Evolutionary conservation across 345 rosid species (phyloP).

Genomic region (Eucalyptus melliodora): DNA sequence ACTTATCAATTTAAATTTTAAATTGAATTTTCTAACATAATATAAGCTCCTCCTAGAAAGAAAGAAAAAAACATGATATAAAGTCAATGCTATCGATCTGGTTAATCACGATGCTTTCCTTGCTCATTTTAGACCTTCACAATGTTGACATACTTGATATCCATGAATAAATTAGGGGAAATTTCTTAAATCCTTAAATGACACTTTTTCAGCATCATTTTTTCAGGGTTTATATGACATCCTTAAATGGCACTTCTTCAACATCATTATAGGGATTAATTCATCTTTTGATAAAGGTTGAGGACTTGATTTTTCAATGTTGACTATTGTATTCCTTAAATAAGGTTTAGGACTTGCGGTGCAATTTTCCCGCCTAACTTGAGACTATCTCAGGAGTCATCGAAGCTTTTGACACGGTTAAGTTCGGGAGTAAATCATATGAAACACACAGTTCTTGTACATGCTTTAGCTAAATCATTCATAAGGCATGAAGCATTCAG

Average conservation of each 20-base stretch:
- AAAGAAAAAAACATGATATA: too few species aligned
- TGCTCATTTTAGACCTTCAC: background rate
- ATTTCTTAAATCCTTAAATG: background rate
- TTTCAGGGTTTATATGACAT: background rate
- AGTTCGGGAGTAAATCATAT: background rate
- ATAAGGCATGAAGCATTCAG: background rate
- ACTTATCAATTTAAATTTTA: background rate
- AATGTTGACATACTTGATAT: background rate
- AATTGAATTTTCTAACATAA: rapidly evolving
- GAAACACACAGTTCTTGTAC: background rate
- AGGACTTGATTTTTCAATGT: background rate
- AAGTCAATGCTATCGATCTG: background rate
- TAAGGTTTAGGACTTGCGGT: background rate
- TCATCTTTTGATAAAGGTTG: too few species aligned
- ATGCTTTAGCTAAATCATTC: background rate
- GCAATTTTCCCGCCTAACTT: background rate
- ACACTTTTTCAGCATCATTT: background rate
- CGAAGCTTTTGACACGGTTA: background rate
- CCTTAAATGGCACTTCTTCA: background rate
- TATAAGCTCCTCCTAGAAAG: background rate
- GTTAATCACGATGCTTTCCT: background rate
- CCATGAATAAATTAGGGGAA: background rate
- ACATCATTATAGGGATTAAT: background rate
- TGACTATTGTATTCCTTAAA: background rate
- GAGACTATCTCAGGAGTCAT: background rate